Evolutionary conservation across 331 rosid genomes (phyloP).

Genomic region (Acacia pycnantha): DNA sequence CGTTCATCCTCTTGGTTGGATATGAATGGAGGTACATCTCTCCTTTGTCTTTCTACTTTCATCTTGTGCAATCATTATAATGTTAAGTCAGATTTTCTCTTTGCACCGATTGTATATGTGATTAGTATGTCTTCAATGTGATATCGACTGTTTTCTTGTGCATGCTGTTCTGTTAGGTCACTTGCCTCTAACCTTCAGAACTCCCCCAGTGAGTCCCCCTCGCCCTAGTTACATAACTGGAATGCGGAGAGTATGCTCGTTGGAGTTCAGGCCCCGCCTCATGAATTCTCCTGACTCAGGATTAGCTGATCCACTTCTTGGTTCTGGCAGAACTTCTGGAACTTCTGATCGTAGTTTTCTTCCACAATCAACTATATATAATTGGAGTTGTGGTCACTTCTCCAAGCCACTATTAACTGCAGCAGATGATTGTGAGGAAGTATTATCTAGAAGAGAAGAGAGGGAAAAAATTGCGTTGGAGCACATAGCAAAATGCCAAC

Average conservation of each 20-base stretch:
- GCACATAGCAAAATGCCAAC: slow-evolving; percentile 90
- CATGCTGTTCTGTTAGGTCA: slow-evolving; percentile 58
- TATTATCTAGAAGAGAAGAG: slow-evolving; percentile 80
- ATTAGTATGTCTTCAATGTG: neutral
- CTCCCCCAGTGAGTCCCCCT: slow-evolving; percentile 99
- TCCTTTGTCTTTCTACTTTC: slow-evolving; percentile 12
- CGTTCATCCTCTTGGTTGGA: slow-evolving; percentile 97
- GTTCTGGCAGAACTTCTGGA: slow-evolving; percentile 63
- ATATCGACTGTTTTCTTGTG: slow-evolving; percentile 20
- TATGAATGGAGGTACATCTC: slow-evolving; percentile 80
- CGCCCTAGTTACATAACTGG: slow-evolving; percentile 60
- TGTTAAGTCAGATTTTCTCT: slow-evolving; percentile 11
- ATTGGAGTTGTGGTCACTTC: slow-evolving; percentile 97
- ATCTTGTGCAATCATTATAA: neutral
- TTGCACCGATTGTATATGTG: slow-evolving; percentile 14
- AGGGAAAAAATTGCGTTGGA: slow-evolving; percentile 87
- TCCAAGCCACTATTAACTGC: slow-evolving; percentile 85
- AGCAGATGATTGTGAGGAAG: slow-evolving; percentile 73
- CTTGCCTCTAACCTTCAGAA: slow-evolving; percentile 84
- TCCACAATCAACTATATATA: slow-evolving; percentile 89
- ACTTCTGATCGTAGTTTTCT: slow-evolving; percentile 80
- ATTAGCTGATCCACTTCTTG: slow-evolving; percentile 90
- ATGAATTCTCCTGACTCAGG: slow-evolving; percentile 91
- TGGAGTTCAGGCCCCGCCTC: slow-evolving; percentile 90
- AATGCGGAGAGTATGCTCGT: slow-evolving; percentile 92